Percentiles rank a stretch among this genome's conserved stretches.
These are phyloP conservation scores for Platanthera zijinensis DNA, from an alignment of 106 monocot species.

Conservation along the genomic window DNA sequence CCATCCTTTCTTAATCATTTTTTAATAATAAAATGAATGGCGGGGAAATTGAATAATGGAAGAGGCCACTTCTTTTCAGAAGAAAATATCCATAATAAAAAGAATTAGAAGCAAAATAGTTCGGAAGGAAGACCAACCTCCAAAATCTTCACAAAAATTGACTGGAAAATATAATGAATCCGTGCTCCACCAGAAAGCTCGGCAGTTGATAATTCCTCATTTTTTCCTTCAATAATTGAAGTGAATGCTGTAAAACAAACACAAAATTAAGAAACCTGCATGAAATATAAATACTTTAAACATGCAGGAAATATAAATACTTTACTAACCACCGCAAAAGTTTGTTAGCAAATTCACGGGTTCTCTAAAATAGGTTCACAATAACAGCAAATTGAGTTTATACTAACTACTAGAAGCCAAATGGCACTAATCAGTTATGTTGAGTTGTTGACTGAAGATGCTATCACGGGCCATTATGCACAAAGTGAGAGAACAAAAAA, in stretches of 20 bases:
- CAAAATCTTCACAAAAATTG: constrained; percentile 92
- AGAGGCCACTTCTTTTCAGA: background rate
- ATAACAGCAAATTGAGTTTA: too few species aligned
- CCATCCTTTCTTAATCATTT: background rate
- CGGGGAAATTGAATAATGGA: background rate
- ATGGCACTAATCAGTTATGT: too few species aligned
- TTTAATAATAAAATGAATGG: background rate
- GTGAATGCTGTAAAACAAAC: constrained; percentile 62
- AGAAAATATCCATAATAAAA: background rate
- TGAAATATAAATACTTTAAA: background rate
- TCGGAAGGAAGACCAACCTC: constrained; percentile 42
- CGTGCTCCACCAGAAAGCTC: constrained; percentile 97
- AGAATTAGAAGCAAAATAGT: background rate
- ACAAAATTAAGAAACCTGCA: background rate
- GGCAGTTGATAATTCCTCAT: constrained; percentile 82
- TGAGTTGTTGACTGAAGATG: too few species aligned
- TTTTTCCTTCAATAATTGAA: constrained; percentile 92
- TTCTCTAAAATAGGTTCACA: too few species aligned
- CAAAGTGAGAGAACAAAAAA: too few species aligned
- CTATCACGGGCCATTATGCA: too few species aligned
- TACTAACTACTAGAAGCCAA: too few species aligned
- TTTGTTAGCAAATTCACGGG: background rate
- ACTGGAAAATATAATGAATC: constrained; percentile 98
- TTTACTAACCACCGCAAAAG: background rate
- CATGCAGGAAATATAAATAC: background rate